phyloP scores from a whole-genome alignment of 2,329 filamentous ascomycete species.

The Fusarium coffeatum region DNA sequence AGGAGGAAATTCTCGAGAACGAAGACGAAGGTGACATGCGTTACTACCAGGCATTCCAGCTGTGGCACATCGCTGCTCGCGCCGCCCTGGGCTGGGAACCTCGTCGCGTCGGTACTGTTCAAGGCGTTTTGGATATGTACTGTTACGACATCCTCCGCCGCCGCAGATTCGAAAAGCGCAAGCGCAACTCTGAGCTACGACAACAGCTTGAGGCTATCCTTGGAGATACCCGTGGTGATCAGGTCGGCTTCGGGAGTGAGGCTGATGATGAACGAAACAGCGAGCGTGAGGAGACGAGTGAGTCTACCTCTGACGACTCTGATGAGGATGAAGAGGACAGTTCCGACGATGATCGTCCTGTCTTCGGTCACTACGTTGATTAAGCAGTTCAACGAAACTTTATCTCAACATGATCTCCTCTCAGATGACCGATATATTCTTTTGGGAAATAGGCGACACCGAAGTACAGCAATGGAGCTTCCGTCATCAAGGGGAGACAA shows the following conservation, averaged over 20 bases:
- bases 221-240: constrained; percentile 19
- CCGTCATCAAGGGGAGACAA: too few species aligned
- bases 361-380: constrained; percentile 1
- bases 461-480: too few species aligned
- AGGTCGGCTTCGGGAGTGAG: constrained; percentile 7
- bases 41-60: constrained; percentile 22
- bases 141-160: constrained; percentile 25
- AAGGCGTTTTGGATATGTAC: constrained; percentile 18
- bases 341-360: not conserved
- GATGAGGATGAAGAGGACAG: not conserved
- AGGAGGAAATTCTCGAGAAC: constrained; percentile 6
- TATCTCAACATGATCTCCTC: not conserved
- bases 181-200: constrained; percentile 12
- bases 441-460: not conserved
- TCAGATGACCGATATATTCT: not conserved
- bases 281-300: not conserved
- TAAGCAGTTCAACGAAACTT: not conserved
- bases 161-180: constrained; percentile 10
- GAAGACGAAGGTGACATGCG: constrained; percentile 5
- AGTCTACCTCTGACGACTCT: not conserved
- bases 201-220: constrained; percentile 18
- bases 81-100: constrained; percentile 34
- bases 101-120: not conserved
- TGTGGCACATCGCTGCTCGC: constrained; percentile 34
- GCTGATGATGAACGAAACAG: not conserved